A percentile compares a stretch with the other conserved stretches of the same genome.
Evolutionary conservation across 441 rosid genomes (phyloP).

Genomic region (Corymbia calophylla): DNA sequence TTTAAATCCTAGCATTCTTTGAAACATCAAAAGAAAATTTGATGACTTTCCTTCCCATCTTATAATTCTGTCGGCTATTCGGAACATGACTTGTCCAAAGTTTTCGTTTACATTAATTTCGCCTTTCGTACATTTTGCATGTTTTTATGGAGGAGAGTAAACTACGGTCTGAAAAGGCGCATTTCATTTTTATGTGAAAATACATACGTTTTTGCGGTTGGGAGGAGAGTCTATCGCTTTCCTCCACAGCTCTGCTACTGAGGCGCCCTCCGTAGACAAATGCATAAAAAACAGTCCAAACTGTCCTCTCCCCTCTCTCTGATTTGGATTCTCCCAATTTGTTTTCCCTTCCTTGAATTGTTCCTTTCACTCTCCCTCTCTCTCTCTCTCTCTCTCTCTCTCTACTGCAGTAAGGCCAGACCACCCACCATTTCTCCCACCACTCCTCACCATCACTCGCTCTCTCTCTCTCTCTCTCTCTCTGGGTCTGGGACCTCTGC

Average conservation of each 20-base stretch:
- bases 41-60: not conserved
- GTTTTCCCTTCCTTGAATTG: constrained; percentile 30
- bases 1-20: not conserved
- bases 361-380: constrained; percentile 34
- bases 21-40: not conserved
- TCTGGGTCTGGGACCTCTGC: not conserved
- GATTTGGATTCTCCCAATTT: constrained; percentile 32
- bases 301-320: constrained; percentile 3
- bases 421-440: not conserved
- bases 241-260: not conserved
- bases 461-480: not conserved
- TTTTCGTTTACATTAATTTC: not conserved
- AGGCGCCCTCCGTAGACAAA: not conserved
- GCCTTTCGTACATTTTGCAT: not conserved
- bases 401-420: not conserved
- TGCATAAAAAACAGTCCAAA: not conserved
- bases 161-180: not conserved
- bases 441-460: not conserved
- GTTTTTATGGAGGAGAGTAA: not conserved
- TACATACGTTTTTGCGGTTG: not conserved
- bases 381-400: not conserved
- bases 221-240: not conserved
- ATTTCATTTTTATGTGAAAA: not conserved
- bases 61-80: not conserved
- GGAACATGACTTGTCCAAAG: not conserved